Base-by-base conservation (phyloP, 345 rosid genomes). In the Hevea brasiliensis region DNA sequence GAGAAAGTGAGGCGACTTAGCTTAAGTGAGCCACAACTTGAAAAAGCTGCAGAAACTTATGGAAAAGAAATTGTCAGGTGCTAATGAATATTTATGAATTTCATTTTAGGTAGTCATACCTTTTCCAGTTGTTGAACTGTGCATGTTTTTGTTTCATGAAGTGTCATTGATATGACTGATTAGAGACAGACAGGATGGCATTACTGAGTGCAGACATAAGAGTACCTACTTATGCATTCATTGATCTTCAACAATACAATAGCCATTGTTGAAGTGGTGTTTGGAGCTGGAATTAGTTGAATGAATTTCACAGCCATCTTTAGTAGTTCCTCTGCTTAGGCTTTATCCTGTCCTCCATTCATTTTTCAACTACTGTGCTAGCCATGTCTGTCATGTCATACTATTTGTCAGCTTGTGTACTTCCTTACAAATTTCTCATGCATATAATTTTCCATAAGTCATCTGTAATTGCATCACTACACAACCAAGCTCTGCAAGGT, bases 41-140 rank as follows among this genome's bases (percentile, higher is more conserved):
- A 87, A 81, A 85, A 83, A 75, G 91, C 91, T n/a, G 72, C 76
- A 63, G 80, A 60, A 71, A 72, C 81, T 42, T 75, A 85, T 78
- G 89, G 87, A 84, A 82, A 84, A 6, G 80, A 87, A 67, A 80
- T 89, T 73, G 77, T 87, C 15, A 84, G 90, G 97, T 91, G 58
- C n/a, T 50, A 17, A 50, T 23, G 56, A 12, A 41, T 1, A 12
- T 47, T 47, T 9, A 11, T 9, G 13, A 14, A 9, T 57, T 10
- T 24, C 23, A 17, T 57, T 57, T 57, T 29, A 57, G 2, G 61
- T n/a, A 24, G 32, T 24, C 26, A 8, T 23, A 24, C 29, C 24
- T 53, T 17, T 55, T 20, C 65, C 0, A 61, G 14, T 37, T 35
- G 23, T 61, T 35, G 7, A 20, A 35, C 44, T 18, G n/a, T 17